Evolutionary conservation across 2,329 filamentous ascomycete species (phyloP), one percentile per base, ranked within the genome.

Genomic region (Exophiala aquamarina): DNA sequence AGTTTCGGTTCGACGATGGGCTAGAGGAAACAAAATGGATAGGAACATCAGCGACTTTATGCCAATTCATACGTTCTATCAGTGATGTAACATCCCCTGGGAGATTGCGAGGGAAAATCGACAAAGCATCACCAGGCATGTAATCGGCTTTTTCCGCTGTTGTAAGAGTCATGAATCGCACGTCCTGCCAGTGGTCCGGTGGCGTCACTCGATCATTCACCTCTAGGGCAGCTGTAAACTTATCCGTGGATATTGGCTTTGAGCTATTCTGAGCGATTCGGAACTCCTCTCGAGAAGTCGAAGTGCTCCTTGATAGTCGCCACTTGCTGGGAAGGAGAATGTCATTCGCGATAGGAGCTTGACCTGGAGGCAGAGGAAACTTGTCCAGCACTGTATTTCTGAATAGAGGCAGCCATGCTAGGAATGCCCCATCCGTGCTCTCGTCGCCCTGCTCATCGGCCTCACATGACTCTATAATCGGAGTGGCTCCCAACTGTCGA

Each of bases 401-500:
- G 29, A 98, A 75, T 34, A 77, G 77, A 3, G 82, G 73, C 14
- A 82, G 77, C 91, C 91, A 96, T 6, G 85, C 81, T 38, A 92
- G 70, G 58, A 92, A 93, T 21, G 83, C 82, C 28, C 87, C 89
- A 63, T 95, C 90, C 28, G 91, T 82, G 1, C 90, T 91, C 69
- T 97, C 91, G 19, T 89, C 82, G 72, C 96, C 90, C 64, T 94
- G 89, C 59, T 96, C 91, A 63, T 98, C 93, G 17, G 86, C 90
- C 68, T 98, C 93, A 10, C 89, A 93, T 29, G 84, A 76, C 32
- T 85, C 81, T 60, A 87, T 86, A 53, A 93, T 81, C 38, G 89
- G 80, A 33, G 76, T 76, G 2, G 89, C 93, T 1, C 92, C 92
- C 1, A 98, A 79, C 64, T 95, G 90, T 29, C 84, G 67, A 26